Evolutionary conservation across 805 yeast species (phyloP).

Genomic region (Wickerhamiella alocasiicola): DNA sequence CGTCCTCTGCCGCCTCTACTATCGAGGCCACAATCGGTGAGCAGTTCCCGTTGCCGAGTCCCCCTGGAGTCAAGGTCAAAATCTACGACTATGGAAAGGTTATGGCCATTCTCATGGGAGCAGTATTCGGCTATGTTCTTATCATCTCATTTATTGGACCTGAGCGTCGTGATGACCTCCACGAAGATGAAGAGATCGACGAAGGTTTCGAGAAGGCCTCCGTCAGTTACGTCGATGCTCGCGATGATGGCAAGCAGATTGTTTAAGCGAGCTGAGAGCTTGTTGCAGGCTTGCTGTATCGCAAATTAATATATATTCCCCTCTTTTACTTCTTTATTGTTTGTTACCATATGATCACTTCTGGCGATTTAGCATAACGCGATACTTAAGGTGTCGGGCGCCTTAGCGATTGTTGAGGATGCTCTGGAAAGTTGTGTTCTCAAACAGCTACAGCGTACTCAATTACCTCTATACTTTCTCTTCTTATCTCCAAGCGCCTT

Average conservation of each 20-base stretch:
- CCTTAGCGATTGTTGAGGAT: too few species aligned
- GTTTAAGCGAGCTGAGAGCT: too few species aligned
- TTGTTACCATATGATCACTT: too few species aligned
- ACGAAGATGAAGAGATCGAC: slow-evolving; percentile 1
- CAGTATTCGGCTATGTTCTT: slow-evolving; percentile 44
- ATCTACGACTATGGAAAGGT: slow-evolving; percentile 52
- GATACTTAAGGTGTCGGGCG: too few species aligned
- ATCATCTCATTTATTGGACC: slow-evolving; percentile 44
- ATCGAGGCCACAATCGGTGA: slow-evolving; percentile 54
- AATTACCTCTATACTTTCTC: too few species aligned
- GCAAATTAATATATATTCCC: too few species aligned
- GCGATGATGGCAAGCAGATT: slow-evolving; percentile 1
- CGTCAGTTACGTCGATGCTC: neutral
- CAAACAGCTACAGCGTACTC: too few species aligned
- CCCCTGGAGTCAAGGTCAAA: slow-evolving; percentile 23
- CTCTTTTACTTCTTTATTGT: too few species aligned
- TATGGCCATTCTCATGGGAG: slow-evolving; percentile 57
- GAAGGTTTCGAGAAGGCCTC: neutral
- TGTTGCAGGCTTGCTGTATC: too few species aligned
- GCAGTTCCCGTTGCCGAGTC: slow-evolving; percentile 39
- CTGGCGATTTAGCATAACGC: too few species aligned
- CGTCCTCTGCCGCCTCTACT: slow-evolving; percentile 58
- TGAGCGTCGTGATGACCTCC: slow-evolving; percentile 26
- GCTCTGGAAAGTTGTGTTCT: too few species aligned
- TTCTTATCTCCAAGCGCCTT: too few species aligned